Evolutionary conservation across 139 green algal genomes (phyloP), one percentile per base, ranked within the genome.

Genomic region (Micractinium conductrix): DNA sequence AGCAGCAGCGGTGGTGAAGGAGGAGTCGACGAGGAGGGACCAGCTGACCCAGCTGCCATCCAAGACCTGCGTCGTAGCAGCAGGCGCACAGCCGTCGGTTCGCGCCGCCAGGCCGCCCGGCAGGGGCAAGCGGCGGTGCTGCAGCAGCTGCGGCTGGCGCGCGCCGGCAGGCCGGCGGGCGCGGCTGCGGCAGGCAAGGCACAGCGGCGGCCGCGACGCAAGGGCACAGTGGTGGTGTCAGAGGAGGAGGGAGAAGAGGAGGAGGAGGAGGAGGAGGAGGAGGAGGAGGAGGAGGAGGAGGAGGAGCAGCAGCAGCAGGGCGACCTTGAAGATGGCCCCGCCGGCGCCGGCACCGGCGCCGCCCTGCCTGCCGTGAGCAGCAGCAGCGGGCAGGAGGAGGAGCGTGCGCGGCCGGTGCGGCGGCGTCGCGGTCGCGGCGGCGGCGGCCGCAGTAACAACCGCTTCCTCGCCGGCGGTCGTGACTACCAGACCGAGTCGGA

Each of bases 401-500:
- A 21, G 40, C 7, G 7, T 37, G 24, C 58, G 21, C 26, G 58
- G 5, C 24, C 2, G 24, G n/a, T 28, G 58, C 58, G 24, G 24
- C 58, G 21, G 22, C 21, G 58, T 28, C 5, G 28, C 40, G 78
- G 60, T 33, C 17, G 24, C 26, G 24, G 28, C n/a, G 26, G 19
- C 24, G 53, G 53, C 44, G 55, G 35, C 9, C 1, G 37, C 4
- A 5, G 35, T 0, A 53, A 42, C 33, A 70, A 30, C 75, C 28
- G 33, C 22, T 83, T 74, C 62, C 78, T 83, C 2, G n/a, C 33
- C 1, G 78, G 78, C 9, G 78, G 24, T 4, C 28, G 78, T 17
- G 78, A 83, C 60, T 83, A 83, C 17, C 55, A 81, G 75, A 72
- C 75, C 2, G 75, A 72, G 24, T 81, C 75, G 4, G 75, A 81